phyloP scores from a whole-genome alignment of 441 rosid genomes.

The Pelargonium fulgidum region DNA sequence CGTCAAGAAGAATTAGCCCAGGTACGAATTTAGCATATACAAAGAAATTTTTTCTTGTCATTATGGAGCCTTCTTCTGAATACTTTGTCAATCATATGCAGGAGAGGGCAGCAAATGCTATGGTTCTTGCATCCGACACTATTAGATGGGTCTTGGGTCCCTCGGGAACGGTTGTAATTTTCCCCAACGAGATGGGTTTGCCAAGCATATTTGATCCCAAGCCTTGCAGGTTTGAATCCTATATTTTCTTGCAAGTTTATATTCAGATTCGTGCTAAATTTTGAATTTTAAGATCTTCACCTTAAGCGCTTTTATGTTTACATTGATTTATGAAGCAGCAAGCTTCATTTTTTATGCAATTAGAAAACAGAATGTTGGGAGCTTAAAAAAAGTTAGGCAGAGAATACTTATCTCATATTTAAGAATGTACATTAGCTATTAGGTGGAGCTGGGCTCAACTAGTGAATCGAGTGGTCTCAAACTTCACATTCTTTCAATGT shows the following conservation, averaged over 20 bases:
- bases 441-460: too few species aligned
- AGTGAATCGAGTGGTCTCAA: too few species aligned
- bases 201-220: slow-evolving; percentile 61
- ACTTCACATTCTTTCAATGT: too few species aligned
- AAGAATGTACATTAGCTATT: too few species aligned
- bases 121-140: slow-evolving; percentile 34
- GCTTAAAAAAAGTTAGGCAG: background rate
- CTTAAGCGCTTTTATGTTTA: background rate
- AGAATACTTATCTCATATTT: too few species aligned
- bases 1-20: slow-evolving; percentile 77
- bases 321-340: background rate
- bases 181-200: slow-evolving; percentile 62
- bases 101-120: slow-evolving; percentile 73
- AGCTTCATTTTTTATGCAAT: background rate
- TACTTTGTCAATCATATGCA: slow-evolving; percentile 23
- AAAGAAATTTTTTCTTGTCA: background rate
- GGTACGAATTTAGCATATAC: slow-evolving; percentile 33
- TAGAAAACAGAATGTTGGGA: background rate
- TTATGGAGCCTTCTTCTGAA: slow-evolving; percentile 4
- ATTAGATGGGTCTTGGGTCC: slow-evolving; percentile 69
- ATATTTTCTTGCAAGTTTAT: slow-evolving; percentile 2
- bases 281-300: background rate
- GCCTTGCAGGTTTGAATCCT: slow-evolving; percentile 39
- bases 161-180: slow-evolving; percentile 66
- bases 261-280: background rate